Base-by-base conservation (phyloP, 2,329 filamentous ascomycete species). In the Bipolaris oryzae region DNA sequence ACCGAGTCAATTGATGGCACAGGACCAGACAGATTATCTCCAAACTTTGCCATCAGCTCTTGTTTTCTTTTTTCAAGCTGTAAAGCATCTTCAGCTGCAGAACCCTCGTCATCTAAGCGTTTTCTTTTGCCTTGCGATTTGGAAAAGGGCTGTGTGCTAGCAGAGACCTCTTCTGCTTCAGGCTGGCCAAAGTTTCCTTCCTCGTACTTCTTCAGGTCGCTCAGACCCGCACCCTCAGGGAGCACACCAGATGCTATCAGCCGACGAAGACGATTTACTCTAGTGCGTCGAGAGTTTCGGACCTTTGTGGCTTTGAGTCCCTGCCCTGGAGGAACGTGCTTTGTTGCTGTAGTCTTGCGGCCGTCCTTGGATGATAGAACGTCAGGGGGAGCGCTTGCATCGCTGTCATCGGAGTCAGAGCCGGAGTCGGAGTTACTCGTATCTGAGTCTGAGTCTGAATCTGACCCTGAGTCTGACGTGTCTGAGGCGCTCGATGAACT, bases 171-270 rank as follows among this genome's bases (percentile, higher is more conserved):
- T 31, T 18, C 37, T 9, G 50, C 54, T 25, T n/a, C 37, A 21
- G 9, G 20, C 43, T 16, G 42, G 6, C 21, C n/a, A 28, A 44
- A 20, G 16, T 47, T 46, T 2, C 20, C 55, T 78, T 79, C 48
- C 76, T 79, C 52, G 81, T 78, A 72, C 82, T 78, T 58, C 82
- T 50, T 58, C 42, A 87, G 72, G 53, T 85, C 82, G 10, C 74
- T 69, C 39, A 84, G 77, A 47, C 80, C 81, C 5, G 85, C 85
- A 53, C 80, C 71, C 23, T 74, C 61, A 18, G 80, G 80, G 7
- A 89, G 72, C 11, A 81, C 68, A 1, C 84, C 85, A n/a, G 80
- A 72, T 16, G 78, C 71, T 63, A 87, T 85, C 7, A 88, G 76
- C 53, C 79, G 77, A 3, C 76, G 74, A 10, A 89, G 74, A 54